A percentile compares a stretch with the other conserved stretches of the same genome.
Evolutionary conservation across 148 eudicot species (phyloP).

Genomic region (Agrostemma githago): DNA sequence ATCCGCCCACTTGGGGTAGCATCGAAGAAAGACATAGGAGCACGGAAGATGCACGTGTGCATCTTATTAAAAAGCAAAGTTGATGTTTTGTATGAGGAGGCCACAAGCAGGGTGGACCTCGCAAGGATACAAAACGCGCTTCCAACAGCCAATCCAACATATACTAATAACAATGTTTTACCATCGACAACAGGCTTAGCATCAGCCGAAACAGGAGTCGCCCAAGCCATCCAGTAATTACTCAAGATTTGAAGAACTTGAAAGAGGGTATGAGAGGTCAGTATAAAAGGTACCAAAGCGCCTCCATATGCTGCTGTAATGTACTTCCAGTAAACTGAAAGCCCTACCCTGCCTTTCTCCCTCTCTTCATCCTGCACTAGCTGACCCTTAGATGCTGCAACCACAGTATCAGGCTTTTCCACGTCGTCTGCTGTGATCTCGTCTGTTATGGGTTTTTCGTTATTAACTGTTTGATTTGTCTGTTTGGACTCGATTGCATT

Average conservation of each 20-base stretch:
- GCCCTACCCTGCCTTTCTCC: constrained; percentile 59
- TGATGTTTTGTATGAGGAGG: constrained; percentile 55
- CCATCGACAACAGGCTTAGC: constrained; percentile 32
- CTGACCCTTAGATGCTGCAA: constrained; percentile 20
- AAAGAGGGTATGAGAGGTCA: constrained; percentile 34
- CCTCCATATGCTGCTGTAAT: constrained; percentile 41
- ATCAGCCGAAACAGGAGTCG: constrained; percentile 51
- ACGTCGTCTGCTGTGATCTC: constrained; percentile 13
- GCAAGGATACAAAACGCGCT: constrained; percentile 50
- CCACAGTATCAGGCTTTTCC: constrained; percentile 15
- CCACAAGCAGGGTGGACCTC: constrained; percentile 40
- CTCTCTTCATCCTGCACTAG: constrained; percentile 44
- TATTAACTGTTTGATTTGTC: neutral
- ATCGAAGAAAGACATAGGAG: constrained; percentile 85
- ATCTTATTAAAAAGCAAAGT: constrained; percentile 51
- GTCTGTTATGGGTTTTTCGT: constrained; percentile 7
- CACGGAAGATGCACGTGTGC: constrained; percentile 60
- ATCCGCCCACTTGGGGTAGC: constrained; percentile 74
- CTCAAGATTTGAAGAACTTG: constrained; percentile 52
- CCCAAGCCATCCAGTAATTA: constrained; percentile 87
- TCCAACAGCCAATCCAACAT: constrained; percentile 48
- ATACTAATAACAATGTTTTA: constrained; percentile 46
- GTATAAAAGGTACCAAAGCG: constrained; percentile 35
- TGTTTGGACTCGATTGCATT: constrained; percentile 10
- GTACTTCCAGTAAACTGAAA: constrained; percentile 40